These are phyloP conservation scores for Pseudocercospora crystallina DNA, from an alignment of 2,329 filamentous ascomycete genomes.

Conservation along the genomic window DNA sequence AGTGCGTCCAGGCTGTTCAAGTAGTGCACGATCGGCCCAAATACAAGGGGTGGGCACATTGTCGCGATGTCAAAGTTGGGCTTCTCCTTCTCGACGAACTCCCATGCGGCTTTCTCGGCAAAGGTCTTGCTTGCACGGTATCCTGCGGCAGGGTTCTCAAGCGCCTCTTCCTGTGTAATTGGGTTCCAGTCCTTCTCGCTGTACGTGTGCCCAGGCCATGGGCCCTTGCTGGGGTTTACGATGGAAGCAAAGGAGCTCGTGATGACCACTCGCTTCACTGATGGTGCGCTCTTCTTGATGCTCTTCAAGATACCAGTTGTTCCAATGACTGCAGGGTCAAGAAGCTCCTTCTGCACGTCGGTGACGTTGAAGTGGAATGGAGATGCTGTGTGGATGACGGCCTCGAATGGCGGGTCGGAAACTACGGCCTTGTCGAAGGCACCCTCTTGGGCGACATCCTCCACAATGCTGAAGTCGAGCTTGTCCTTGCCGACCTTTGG, in stretches of 20 bases:
- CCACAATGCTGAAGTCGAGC: conserved; percentile 66
- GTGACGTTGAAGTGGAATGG: conserved; percentile 75
- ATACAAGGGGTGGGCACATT: conserved; percentile 52
- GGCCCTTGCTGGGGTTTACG: conserved; percentile 55
- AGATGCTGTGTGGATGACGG: conserved; percentile 71
- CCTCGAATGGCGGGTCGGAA: conserved; percentile 66
- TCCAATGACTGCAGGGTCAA: conserved; percentile 63
- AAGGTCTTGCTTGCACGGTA: conserved; percentile 62
- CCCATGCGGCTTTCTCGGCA: conserved; percentile 57
- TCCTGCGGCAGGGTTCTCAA: conserved; percentile 42
- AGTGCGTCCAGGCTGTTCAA: conserved; percentile 62
- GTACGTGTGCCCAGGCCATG: conserved; percentile 50
- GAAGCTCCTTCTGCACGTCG: conserved; percentile 63
- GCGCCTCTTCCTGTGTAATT: conserved; percentile 52
- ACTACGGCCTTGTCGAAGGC: conserved; percentile 66
- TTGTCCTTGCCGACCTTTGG: conserved; percentile 53
- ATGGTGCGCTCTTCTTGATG: conserved; percentile 61
- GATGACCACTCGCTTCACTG: conserved; percentile 71
- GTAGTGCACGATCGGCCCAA: conserved; percentile 56
- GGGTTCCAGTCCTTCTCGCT: conserved; percentile 59
- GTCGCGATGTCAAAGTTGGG: conserved; percentile 51
- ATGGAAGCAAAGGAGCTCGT: conserved; percentile 70
- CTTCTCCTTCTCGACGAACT: conserved; percentile 53
- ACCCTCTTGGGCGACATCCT: conserved; percentile 67
- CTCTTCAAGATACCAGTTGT: conserved; percentile 63